Conservation (phyloP, 495 filamentous ascomycete genomes). For the Podospora sp. region DNA sequence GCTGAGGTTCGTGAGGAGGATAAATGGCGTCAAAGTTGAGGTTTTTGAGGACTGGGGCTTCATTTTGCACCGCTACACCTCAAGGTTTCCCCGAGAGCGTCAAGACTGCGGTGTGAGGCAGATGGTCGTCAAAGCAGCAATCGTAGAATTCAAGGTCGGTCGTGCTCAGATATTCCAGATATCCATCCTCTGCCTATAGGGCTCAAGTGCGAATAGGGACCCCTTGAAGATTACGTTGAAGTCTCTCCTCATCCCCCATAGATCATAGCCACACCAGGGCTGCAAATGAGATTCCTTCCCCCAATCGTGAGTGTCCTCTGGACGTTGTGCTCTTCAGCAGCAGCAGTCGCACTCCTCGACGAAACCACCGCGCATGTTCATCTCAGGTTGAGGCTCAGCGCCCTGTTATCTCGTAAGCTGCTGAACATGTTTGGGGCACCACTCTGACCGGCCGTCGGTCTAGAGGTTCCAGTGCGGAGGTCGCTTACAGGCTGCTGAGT, state of each 20-base stretch:
- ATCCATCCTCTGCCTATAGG: no score
- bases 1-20: no score
- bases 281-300: background rate
- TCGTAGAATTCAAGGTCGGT: background rate
- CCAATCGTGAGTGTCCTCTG: no score
- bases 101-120: background rate
- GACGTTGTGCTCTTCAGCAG: conserved; percentile 19
- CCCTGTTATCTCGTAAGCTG: conserved; percentile 9
- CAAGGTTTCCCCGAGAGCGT: background rate
- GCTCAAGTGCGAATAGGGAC: no score
- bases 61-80: no score
- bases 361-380: conserved; percentile 36
- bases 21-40: no score
- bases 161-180: background rate
- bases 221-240: no score
- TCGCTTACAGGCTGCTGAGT: conserved; percentile 33
- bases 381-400: conserved; percentile 36
- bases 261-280: no score
- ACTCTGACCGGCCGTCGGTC: no score
- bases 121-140: background rate
- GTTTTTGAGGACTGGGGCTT: background rate
- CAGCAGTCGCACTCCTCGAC: conserved; percentile 37
- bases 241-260: no score
- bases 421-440: no score
- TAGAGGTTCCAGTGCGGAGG: no score